Evolutionary conservation across 768 basidiomycete genomes (phyloP).

Genomic region (Termitomyces bulborhizus): DNA sequence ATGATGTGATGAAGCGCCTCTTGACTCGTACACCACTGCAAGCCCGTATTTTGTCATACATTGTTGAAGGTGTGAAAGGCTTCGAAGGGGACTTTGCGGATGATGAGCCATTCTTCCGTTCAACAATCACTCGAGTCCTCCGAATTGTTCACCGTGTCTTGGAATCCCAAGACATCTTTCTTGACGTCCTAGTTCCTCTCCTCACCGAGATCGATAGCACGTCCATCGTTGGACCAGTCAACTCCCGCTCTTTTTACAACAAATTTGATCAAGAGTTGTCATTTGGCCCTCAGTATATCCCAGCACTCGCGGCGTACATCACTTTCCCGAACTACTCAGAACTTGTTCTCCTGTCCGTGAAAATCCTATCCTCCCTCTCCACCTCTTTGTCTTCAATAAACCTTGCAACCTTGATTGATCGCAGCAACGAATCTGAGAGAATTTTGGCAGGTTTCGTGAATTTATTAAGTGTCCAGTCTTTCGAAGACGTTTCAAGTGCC

Average conservation of each 20-base stretch:
- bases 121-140: conserved; percentile 74
- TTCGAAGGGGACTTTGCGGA: conserved; percentile 66
- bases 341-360: conserved; percentile 69
- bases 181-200: conserved; percentile 80
- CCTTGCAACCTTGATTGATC: conserved; percentile 71
- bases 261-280: conserved; percentile 71
- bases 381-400: conserved; percentile 62
- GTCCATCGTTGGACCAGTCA: conserved; percentile 45
- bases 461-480: conserved; percentile 55
- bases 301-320: conserved; percentile 79
- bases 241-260: conserved; percentile 64
- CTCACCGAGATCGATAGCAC: conserved; percentile 60
- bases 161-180: conserved; percentile 83
- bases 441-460: conserved; percentile 76
- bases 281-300: conserved; percentile 65
- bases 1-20: conserved; percentile 76
- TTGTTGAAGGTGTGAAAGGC: conserved; percentile 74
- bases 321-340: conserved; percentile 66
- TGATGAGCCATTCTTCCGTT: conserved; percentile 65
- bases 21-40: conserved; percentile 72
- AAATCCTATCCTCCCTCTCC: conserved; percentile 66
- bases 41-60: conserved; percentile 65
- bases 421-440: conserved; percentile 78
- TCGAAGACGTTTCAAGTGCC: conserved; percentile 52
- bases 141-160: conserved; percentile 77